Conservation (phyloP, 2,329 filamentous ascomycete species). For the Arachnomyces sp. region DNA sequence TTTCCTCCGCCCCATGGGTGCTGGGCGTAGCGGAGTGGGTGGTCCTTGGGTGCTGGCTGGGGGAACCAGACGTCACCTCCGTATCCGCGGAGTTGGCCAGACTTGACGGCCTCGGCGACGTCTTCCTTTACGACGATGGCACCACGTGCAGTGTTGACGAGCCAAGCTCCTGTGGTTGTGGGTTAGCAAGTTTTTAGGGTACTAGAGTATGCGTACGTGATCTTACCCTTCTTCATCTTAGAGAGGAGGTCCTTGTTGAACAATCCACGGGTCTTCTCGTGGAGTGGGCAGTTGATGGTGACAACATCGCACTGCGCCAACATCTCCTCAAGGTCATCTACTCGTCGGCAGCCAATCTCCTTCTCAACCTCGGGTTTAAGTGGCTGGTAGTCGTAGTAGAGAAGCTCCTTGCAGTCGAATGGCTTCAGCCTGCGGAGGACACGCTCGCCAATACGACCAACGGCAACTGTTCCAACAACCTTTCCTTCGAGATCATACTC, state of each 20-base stretch:
- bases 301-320: conserved; percentile 89
- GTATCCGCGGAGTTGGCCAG: conserved; percentile 58
- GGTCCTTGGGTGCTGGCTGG: conserved; percentile 88
- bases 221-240: conserved; percentile 94
- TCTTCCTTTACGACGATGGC: conserved; percentile 99
- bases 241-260: conserved; percentile 98
- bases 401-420: conserved; percentile 98
- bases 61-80: conserved; percentile 70
- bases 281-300: conserved; percentile 98
- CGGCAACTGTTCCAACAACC: conserved; percentile 93
- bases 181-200: conserved; percentile 7
- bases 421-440: conserved; percentile 91
- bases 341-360: conserved; percentile 90
- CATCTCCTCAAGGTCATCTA: conserved; percentile 87
- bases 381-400: conserved; percentile 99
- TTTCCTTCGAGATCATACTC: conserved; percentile 97
- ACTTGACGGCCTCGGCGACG: conserved; percentile 85
- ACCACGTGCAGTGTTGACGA: conserved; percentile 96
- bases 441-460: conserved; percentile 96
- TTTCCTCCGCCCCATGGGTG: conserved; percentile 95
- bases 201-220: conserved; percentile 2
- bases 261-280: conserved; percentile 92
- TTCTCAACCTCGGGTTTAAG: conserved; percentile 75
- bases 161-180: conserved; percentile 62
- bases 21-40: conserved; percentile 84